Evolutionary conservation across 441 rosid species (phyloP), one percentile per base, ranked within the genome.

Genomic region (Erysimum cheiri): DNA sequence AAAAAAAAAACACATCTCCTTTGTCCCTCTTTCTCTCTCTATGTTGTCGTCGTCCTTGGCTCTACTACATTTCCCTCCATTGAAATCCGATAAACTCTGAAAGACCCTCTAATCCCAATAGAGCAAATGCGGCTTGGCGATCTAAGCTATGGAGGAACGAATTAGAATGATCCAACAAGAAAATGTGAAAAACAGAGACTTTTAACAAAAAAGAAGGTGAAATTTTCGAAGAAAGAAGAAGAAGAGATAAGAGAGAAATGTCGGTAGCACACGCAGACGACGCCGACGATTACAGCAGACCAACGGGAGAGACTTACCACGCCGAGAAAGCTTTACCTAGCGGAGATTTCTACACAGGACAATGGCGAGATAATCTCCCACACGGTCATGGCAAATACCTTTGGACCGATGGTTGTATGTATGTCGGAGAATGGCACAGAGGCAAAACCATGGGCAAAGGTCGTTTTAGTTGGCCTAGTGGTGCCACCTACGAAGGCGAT

Each of bases 391-490:
- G 99, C 10, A 92, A 90, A 74, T 91, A 85, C 69, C 82, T 92
- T 0, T 92, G 98, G 98, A 83, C 82, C 24, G 99, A 96, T 69
- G 98, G 97, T 35, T 96, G 98, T 65, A 86, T 96, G 92, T 91
- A 96, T 70, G 85, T 87, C 13, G 99, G 98, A 22, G 93, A 91
- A 50, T 96, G 99, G 99, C 65, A 46, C 43, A 58, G 75, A 66
- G 99, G 98, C 11, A 96, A 85, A 70, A 87, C 82, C 19, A 88
- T 66, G 83, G 98, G 99, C 13, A 91, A 87, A 61, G 99, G 99
- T 14, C 88, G 83, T 75, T 96, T 96, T 64, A 82, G 90, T 44
- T 93, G 99, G 99, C 96, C 98, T 0, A 84, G 85, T 15, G 99
- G 98, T 22, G 96, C 98, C 8, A 89, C 91, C 3, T 96, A 93